Conservation (phyloP, 345 rosid genomes). For the Gossypium arboreum region DNA sequence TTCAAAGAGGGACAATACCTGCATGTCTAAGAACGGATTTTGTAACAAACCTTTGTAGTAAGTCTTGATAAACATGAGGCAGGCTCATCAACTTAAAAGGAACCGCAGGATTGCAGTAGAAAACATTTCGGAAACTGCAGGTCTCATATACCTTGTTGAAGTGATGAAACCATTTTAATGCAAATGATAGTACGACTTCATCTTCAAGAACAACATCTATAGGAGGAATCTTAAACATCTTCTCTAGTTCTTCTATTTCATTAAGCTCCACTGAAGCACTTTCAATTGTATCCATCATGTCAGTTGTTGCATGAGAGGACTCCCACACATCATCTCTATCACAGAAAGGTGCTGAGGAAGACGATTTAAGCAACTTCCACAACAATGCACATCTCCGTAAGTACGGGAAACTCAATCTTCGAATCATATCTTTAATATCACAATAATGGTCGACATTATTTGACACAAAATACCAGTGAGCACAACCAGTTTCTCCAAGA, state of each 20-base stretch:
- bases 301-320: conserved; percentile 30
- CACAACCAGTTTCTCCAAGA: conserved; percentile 47
- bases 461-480: conserved; percentile 47
- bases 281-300: conserved; percentile 34
- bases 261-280: conserved; percentile 42
- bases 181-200: conserved; percentile 42
- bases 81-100: conserved; percentile 82
- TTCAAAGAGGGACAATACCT: conserved; percentile 3
- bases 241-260: conserved; percentile 63
- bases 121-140: conserved; percentile 25
- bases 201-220: conserved; percentile 54
- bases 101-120: conserved; percentile 54
- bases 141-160: conserved; percentile 43
- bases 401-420: conserved; percentile 66
- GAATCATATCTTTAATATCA: conserved; percentile 48
- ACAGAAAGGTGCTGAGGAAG: conserved; percentile 49
- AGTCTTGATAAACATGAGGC: conserved; percentile 79
- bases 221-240: conserved; percentile 69
- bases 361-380: conserved; percentile 65
- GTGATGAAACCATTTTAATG: conserved; percentile 65
- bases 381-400: conserved; percentile 91
- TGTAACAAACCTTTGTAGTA: conserved; percentile 67
- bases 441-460: conserved; percentile 42
- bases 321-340: conserved; percentile 34
- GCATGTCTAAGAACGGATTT: conserved; percentile 13